Conservation (phyloP, 2,329 filamentous ascomycete genomes). For the Calonectria crousiana region DNA sequence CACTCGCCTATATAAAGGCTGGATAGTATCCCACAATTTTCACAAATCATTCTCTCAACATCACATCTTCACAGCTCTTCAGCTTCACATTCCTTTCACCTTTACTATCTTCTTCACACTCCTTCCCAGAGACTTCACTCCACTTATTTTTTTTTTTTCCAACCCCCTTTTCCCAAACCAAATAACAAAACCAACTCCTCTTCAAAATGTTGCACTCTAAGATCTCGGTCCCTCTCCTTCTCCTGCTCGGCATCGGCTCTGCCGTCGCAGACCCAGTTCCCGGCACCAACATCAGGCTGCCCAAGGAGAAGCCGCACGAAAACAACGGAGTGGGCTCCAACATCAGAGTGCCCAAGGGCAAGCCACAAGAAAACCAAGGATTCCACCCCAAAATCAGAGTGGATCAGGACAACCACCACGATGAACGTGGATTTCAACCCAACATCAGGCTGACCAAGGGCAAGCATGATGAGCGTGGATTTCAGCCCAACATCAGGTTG, state of each 20-base stretch:
- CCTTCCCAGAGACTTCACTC: not conserved
- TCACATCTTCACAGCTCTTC: not conserved
- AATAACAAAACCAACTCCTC: not conserved
- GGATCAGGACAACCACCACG: not conserved
- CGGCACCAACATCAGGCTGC: not conserved
- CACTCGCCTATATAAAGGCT: not conserved
- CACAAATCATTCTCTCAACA: not conserved
- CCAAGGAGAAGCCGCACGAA: not conserved
- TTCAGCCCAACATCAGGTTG: not conserved
- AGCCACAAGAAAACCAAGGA: not conserved
- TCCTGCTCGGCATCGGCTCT: not conserved
- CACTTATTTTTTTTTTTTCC: too few species aligned
- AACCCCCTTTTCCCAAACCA: not conserved
- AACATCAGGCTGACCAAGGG: not conserved
- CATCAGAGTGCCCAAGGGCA: not conserved
- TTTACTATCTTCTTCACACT: not conserved
- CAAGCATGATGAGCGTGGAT: not conserved
- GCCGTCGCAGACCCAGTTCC: not conserved
- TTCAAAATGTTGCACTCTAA: not conserved
- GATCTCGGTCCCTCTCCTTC: not conserved
- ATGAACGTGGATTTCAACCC: not conserved
- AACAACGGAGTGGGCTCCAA: not conserved
- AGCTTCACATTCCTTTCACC: not conserved
- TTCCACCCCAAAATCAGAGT: not conserved
- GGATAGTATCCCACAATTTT: not conserved